Conservation (phyloP, 441 rosid species). For the Populus trichocarpa region DNA sequence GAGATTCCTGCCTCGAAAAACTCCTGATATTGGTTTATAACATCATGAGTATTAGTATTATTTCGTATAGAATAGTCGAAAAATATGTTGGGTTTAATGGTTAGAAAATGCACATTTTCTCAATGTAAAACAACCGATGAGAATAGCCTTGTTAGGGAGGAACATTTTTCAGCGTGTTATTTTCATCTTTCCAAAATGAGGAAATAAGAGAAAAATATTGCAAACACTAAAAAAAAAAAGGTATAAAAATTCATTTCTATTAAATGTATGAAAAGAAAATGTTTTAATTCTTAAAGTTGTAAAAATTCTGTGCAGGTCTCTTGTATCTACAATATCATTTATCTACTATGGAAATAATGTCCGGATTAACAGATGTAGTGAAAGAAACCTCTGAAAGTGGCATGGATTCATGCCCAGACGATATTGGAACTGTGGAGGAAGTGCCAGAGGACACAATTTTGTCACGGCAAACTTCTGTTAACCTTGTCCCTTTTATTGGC, state of each 20-base stretch:
- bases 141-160: not conserved
- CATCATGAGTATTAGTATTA: not conserved
- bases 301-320: constrained; percentile 21
- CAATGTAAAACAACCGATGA: not conserved
- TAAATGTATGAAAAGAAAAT: not conserved
- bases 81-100: not conserved
- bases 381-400: constrained; percentile 34
- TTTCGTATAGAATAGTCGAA: not conserved
- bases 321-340: not conserved
- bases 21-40: not conserved
- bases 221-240: not conserved
- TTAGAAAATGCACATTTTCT: not conserved
- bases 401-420: constrained; percentile 31
- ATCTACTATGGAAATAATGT: constrained; percentile 23
- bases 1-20: not conserved
- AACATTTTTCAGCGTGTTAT: not conserved
- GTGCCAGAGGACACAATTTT: constrained; percentile 35
- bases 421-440: constrained; percentile 33
- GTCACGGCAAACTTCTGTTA: constrained; percentile 34
- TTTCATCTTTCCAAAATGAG: not conserved
- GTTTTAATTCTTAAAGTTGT: not conserved
- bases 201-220: not conserved
- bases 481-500: not conserved
- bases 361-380: constrained; percentile 25
- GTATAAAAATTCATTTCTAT: too few species aligned